Percentiles rank a stretch among this genome's conserved stretches.
Evolutionary conservation across 768 basidiomycete genomes (phyloP).

Genomic region (Hygrophorus russula): DNA sequence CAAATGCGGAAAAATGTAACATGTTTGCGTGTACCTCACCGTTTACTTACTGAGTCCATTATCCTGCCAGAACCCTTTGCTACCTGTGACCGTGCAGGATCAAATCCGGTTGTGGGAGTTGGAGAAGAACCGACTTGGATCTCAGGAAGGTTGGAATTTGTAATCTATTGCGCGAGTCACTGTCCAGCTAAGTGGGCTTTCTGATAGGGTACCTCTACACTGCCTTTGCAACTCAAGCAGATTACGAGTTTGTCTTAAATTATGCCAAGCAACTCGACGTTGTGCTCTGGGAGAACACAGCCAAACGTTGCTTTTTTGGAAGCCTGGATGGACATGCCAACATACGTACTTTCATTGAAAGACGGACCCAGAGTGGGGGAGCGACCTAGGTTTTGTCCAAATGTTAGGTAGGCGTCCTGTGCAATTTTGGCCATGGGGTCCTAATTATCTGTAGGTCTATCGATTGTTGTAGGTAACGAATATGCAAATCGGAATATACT

Average conservation of each 20-base stretch:
- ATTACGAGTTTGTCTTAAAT: conserved; percentile 78
- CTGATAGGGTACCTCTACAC: conserved; percentile 78
- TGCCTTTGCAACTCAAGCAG: conserved; percentile 74
- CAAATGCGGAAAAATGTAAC: conserved; percentile 93
- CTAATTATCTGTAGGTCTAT: neutral
- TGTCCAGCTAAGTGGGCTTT: neutral
- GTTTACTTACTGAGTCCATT: neutral
- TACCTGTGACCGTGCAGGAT: conserved; percentile 96
- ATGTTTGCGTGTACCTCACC: conserved; percentile 6
- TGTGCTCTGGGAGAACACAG: conserved; percentile 71
- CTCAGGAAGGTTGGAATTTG: conserved; percentile 61
- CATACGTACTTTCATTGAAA: conserved; percentile 72
- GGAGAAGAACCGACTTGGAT: conserved; percentile 84
- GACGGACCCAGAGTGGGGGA: conserved; percentile 37
- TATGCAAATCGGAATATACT: too few species aligned
- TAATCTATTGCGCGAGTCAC: conserved; percentile 4
- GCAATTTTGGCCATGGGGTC: neutral
- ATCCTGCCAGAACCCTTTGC: conserved; percentile 62
- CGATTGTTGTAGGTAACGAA: too few species aligned
- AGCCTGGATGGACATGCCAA: conserved; percentile 67
- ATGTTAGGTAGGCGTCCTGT: conserved; percentile 13
- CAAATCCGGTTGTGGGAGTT: conserved; percentile 97
- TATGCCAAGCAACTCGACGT: conserved; percentile 79
- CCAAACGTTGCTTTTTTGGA: conserved; percentile 75
- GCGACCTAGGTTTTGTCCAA: conserved; percentile 6